These are phyloP conservation scores for Phytophthora lateralis DNA, from an alignment of 352 stramenopile species.

Conservation along the genomic window DNA sequence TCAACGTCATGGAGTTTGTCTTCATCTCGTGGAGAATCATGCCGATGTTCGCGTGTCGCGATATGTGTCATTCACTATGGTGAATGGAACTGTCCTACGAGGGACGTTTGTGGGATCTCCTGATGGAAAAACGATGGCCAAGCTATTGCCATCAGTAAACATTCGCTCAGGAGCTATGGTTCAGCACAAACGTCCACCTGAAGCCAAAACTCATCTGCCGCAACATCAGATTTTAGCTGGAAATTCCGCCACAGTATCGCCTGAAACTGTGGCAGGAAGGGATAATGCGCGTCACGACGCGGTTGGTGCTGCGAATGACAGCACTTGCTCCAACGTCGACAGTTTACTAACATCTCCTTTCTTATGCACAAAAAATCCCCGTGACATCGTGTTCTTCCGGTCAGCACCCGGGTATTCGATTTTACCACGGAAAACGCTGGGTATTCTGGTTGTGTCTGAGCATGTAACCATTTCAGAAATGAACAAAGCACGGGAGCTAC, in stretches of 20 bases:
- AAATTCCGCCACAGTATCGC: slow-evolving; percentile 22
- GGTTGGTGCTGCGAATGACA: slow-evolving; percentile 23
- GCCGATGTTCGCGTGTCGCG: slow-evolving; percentile 69
- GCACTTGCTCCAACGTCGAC: slow-evolving; percentile 50
- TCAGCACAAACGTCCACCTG: slow-evolving; percentile 21
- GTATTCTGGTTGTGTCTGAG: slow-evolving; percentile 63
- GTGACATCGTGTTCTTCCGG: slow-evolving; percentile 75
- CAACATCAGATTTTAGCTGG: slow-evolving; percentile 25
- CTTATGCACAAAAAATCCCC: slow-evolving; percentile 56
- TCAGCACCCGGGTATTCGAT: slow-evolving; percentile 64
- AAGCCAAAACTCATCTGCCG: slow-evolving; percentile 16
- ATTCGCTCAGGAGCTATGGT: slow-evolving; percentile 41
- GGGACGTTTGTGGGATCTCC: slow-evolving; percentile 72
- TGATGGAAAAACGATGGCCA: slow-evolving; percentile 47
- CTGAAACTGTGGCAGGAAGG: slow-evolving; percentile 15
- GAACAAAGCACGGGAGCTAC: slow-evolving; percentile 49
- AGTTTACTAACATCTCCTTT: slow-evolving; percentile 52
- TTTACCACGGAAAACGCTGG: slow-evolving; percentile 62
- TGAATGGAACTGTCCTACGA: slow-evolving; percentile 57
- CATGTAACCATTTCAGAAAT: slow-evolving; percentile 62
- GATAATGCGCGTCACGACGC: slow-evolving; percentile 23
- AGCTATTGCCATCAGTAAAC: slow-evolving; percentile 66
- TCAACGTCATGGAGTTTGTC: slow-evolving; percentile 70
- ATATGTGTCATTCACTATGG: slow-evolving; percentile 58
- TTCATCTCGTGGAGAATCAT: slow-evolving; percentile 59